Base-by-base conservation (phyloP, 306 rosid species). In the Quercus aquifolioides region DNA sequence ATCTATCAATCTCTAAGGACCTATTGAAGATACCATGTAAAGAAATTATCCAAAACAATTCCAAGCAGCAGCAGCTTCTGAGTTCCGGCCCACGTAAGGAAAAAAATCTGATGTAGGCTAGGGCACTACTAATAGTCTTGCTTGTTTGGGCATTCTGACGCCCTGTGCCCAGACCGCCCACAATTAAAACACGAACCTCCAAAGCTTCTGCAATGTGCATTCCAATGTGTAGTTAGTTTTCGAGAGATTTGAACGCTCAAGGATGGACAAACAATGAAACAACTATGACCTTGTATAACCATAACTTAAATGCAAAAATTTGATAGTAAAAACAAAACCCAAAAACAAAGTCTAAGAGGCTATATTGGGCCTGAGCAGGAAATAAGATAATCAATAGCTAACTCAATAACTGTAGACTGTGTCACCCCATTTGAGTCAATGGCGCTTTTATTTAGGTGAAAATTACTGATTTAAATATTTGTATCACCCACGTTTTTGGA, bases 131-230 rank as follows among this genome's bases (percentile, higher is more conserved):
- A 88, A 26, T 70, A 90, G 68, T 80, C 89, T 81, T 63, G 81
- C 79, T 86, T 87, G 86, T 54, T 82, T 28, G 99, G 99, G 89
- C 98, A 96, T 52, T 93, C 98, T 25, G 94, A 85, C 35, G 99
- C 96, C 51, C 94, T 86, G 85, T 96, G 99, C 76, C 99, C 99
- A 12, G 96, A 87, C 76, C 76, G 84, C 33, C 98, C 99, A 77
- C 99, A 96, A 69, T 82, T 90, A 80, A 96, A 96, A 82, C 99
- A 96, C 58, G 99, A 77, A 21, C 99, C 99, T 68, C 90, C 94
- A 82, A 93, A 93, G 74, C 81, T 51, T 86, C 99, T 92, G 94
- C 64, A 81, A 82, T 59, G 81, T 63, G 84, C 56, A 73, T 80
- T 59, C 83, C 78, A 17, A 80, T 49, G 51, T 19, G 55, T 80